Percentiles rank a stretch among this genome's conserved stretches.
phyloP scores from a whole-genome alignment of 768 basidiomycete genomes.

The Xerocomellus intermedius region DNA sequence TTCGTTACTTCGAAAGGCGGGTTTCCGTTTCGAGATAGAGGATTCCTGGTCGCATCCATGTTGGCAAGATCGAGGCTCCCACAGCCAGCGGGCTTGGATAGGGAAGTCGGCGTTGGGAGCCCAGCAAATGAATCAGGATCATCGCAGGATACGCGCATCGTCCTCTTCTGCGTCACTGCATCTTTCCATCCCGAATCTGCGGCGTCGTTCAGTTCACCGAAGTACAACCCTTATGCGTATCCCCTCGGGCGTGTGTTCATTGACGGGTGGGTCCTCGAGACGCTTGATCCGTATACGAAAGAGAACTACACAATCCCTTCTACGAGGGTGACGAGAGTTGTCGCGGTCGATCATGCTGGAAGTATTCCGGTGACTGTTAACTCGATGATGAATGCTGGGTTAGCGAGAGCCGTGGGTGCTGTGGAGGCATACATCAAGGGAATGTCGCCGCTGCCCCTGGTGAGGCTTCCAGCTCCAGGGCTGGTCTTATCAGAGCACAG shows the following conservation, averaged over 20 bases:
- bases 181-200: slow-evolving; percentile 73
- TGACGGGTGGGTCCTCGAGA: slow-evolving; percentile 96
- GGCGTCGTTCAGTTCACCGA: slow-evolving; percentile 52
- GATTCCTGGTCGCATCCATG: slow-evolving; percentile 79
- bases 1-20: slow-evolving; percentile 74
- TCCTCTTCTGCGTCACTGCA: slow-evolving; percentile 80
- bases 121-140: slow-evolving; percentile 29
- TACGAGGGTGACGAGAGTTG: slow-evolving; percentile 79
- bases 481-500: slow-evolving; percentile 56
- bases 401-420: slow-evolving; percentile 69
- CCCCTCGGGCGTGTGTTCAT: slow-evolving; percentile 81
- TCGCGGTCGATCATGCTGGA: slow-evolving; percentile 85
- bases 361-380: slow-evolving; percentile 83
- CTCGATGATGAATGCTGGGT: slow-evolving; percentile 75
- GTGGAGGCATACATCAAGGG: slow-evolving; percentile 75
- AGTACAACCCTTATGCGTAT: slow-evolving; percentile 73
- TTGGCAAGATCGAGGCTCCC: slow-evolving; percentile 56
- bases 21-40: slow-evolving; percentile 89
- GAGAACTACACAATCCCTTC: slow-evolving; percentile 95
- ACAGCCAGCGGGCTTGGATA: slow-evolving; percentile 37
- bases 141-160: slow-evolving; percentile 47
- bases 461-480: slow-evolving; percentile 65
- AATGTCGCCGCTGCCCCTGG: slow-evolving; percentile 61
- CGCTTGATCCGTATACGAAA: slow-evolving; percentile 90
- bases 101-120: slow-evolving; percentile 36